Percentiles rank a stretch among this genome's conserved stretches.
These are phyloP conservation scores for Pulicaria dysenterica DNA, from an alignment of 129 eudicot genomes.

Conservation along the genomic window DNA sequence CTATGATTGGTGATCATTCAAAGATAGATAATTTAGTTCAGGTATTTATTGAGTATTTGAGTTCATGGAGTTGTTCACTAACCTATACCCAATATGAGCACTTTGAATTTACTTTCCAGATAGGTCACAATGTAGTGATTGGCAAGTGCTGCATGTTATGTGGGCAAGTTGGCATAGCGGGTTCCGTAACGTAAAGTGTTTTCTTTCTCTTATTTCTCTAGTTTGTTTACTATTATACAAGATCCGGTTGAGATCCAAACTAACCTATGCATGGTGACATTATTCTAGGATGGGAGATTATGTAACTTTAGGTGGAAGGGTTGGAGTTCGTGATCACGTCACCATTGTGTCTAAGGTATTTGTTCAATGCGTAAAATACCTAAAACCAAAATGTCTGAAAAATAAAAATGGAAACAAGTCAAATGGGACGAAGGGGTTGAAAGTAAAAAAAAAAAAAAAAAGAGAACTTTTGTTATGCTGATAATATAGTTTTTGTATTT, in stretches of 20 bases:
- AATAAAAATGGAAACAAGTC: no score
- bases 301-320: slow-evolving; percentile 89
- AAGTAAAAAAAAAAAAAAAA: no score
- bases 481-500: no score
- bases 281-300: slow-evolving; percentile 68
- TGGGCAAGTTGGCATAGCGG: slow-evolving; percentile 97
- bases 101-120: slow-evolving; percentile 48
- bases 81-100: slow-evolving; percentile 4
- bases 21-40: slow-evolving; percentile 95
- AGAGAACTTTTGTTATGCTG: no score
- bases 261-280: background rate
- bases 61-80: slow-evolving; percentile 11
- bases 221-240: background rate
- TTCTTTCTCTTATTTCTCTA: background rate
- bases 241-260: background rate
- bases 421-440: no score
- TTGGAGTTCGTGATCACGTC: slow-evolving; percentile 85
- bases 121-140: slow-evolving; percentile 83
- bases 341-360: slow-evolving; percentile 71
- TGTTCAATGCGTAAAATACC: background rate
- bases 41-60: slow-evolving; percentile 33
- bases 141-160: slow-evolving; percentile 84
- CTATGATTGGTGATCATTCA: slow-evolving; percentile 72
- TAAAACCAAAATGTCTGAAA: no score
- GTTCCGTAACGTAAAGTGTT: slow-evolving; percentile 75